Percentiles rank a stretch among this genome's conserved stretches.
phyloP scores from a whole-genome alignment of 768 basidiomycete genomes.

The Gloeopeniophorella convolvens region DNA sequence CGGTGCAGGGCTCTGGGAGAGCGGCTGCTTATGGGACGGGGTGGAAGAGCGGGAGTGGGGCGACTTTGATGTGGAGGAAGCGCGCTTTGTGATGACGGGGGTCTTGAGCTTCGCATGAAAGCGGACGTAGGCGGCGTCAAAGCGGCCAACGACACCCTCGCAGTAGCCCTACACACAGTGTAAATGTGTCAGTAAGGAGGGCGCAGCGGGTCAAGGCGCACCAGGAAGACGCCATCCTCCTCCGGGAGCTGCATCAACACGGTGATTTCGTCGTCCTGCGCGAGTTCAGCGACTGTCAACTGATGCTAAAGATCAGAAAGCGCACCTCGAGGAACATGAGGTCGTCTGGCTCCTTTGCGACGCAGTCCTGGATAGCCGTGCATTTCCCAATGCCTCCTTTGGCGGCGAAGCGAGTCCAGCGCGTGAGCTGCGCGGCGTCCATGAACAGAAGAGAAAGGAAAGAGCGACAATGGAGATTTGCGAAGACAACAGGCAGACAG shows the following conservation, averaged over 20 bases:
- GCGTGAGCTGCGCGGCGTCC: constrained; percentile 65
- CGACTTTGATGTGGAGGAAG: constrained; percentile 31
- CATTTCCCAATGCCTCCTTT: constrained; percentile 85
- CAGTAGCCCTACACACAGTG: constrained; percentile 59
- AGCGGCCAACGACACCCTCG: constrained; percentile 80
- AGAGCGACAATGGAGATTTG: background rate
- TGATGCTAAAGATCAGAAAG: constrained; percentile 10
- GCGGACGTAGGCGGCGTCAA: constrained; percentile 53
- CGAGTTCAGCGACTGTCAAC: background rate
- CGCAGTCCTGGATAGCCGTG: constrained; percentile 65
- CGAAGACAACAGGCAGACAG: background rate
- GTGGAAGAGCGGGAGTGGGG: constrained; percentile 26
- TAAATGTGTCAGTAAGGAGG: background rate
- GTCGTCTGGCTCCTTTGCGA: constrained; percentile 66
- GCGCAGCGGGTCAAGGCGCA: constrained; percentile 30
- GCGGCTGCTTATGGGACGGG: constrained; percentile 21
- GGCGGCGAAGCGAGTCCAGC: constrained; percentile 79
- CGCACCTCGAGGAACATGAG: constrained; percentile 82
- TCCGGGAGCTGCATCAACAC: constrained; percentile 67
- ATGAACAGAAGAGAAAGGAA: constrained; percentile 29
- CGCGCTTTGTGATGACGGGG: constrained; percentile 69
- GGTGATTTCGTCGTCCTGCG: constrained; percentile 70
- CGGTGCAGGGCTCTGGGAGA: constrained; percentile 24
- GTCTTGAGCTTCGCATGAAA: constrained; percentile 75
- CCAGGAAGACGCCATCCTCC: constrained; percentile 52